Evolutionary conservation across 225 moss, liverwort and hornwort genomes (phyloP).

Genomic region (Pseudoscleropodium purum): DNA sequence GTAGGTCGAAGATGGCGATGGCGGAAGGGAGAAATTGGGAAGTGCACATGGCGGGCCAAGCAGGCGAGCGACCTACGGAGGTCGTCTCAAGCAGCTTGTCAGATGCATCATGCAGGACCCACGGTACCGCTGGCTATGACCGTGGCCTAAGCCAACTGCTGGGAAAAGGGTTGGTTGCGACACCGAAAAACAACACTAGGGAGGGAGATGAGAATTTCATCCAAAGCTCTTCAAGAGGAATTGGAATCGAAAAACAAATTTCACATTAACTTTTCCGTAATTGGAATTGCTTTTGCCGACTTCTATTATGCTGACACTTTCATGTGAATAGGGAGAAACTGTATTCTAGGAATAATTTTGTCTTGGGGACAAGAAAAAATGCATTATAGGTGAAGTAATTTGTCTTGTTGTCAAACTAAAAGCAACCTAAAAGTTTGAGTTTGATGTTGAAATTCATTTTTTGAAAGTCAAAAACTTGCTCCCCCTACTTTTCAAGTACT

Average conservation of each 20-base stretch:
- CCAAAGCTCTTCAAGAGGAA: not conserved
- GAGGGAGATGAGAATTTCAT: not conserved
- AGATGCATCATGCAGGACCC: not conserved
- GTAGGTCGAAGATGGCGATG: not conserved
- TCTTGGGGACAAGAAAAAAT: not conserved
- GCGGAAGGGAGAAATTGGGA: not conserved
- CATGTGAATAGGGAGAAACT: not conserved
- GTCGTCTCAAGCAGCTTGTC: not conserved
- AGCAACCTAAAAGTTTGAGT: not conserved
- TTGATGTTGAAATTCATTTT: not conserved
- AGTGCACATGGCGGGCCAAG: not conserved
- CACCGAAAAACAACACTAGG: not conserved
- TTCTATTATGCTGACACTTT: not conserved
- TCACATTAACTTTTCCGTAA: not conserved
- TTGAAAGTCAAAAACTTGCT: rapidly evolving
- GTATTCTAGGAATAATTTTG: not conserved
- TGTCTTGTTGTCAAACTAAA: not conserved
- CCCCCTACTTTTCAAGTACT: not conserved
- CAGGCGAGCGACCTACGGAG: not conserved
- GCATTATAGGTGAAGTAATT: too few relatives aligned
- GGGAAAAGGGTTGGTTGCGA: not conserved
- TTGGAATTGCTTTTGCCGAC: not conserved
- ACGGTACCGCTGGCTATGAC: not conserved
- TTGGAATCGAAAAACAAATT: not conserved
- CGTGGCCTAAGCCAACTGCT: not conserved